A percentile compares a stretch with the other conserved stretches of the same genome.
Conservation (phyloP, 1,284 basidiomycete genomes). For the Volvariella volvacea region DNA sequence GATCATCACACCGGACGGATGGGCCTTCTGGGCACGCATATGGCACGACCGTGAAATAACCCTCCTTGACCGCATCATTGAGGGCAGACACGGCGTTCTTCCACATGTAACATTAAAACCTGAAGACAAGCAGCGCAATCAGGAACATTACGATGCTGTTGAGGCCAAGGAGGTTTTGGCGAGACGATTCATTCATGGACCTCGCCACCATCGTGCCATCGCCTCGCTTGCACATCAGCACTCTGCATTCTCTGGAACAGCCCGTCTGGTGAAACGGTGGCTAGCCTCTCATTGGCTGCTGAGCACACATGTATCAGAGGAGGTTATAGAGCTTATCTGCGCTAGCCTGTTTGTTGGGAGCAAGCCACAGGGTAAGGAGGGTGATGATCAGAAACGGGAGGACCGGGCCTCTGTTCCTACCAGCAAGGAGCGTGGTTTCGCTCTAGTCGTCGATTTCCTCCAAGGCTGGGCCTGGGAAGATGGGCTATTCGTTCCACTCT, state of each 20-base stretch:
- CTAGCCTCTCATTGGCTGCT: conserved; percentile 86
- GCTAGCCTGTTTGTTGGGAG: conserved; percentile 55
- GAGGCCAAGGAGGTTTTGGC: conserved; percentile 64
- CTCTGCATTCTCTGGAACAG: conserved; percentile 77
- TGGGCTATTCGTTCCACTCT: conserved; percentile 55
- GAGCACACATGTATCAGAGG: conserved; percentile 59
- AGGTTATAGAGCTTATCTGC: conserved; percentile 82
- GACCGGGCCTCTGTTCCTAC: conserved; percentile 39
- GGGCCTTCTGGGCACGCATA: conserved; percentile 81
- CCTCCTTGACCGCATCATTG: conserved; percentile 69
- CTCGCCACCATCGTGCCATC: conserved; percentile 83
- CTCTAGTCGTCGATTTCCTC: conserved; percentile 68
- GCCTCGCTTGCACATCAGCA: conserved; percentile 77
- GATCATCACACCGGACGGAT: conserved; percentile 76
- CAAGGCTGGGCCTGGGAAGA: conserved; percentile 82
- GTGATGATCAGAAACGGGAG: conserved; percentile 21
- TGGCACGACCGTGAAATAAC: conserved; percentile 85
- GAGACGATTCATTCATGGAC: conserved; percentile 69
- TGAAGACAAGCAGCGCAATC: conserved; percentile 33
- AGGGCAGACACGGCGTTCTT: conserved; percentile 28
- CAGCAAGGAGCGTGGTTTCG: conserved; percentile 80
- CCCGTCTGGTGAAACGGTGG: conserved; percentile 91
- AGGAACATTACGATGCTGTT: conserved; percentile 47
- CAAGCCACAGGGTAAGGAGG: conserved; percentile 23
- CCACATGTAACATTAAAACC: conserved; percentile 31